phyloP scores from a whole-genome alignment of 176 grass and related monocot species.

The Microstegium vimineum region DNA sequence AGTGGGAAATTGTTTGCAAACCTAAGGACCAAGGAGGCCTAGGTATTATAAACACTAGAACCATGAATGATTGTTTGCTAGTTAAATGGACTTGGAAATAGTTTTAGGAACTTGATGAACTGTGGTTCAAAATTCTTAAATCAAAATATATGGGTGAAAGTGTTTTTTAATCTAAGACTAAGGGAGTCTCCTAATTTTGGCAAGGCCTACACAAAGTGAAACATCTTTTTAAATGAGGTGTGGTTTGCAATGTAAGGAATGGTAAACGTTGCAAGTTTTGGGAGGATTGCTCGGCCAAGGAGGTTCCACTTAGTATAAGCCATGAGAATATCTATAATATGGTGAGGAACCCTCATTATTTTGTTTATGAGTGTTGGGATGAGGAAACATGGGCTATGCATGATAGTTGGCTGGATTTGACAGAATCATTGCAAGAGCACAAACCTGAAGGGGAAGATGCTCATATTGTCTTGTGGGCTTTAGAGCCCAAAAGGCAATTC shows the following conservation, averaged over 20 bases:
- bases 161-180: too few species aligned
- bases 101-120: accelerated
- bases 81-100: not conserved
- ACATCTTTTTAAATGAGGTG: not conserved
- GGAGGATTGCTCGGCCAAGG: too few species aligned
- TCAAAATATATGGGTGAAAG: not conserved
- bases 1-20: not conserved
- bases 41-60: not conserved
- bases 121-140: accelerated
- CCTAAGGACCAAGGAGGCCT: not conserved
- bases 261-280: not conserved
- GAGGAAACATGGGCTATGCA: too few species aligned
- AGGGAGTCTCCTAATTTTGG: not conserved
- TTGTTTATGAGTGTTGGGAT: too few species aligned
- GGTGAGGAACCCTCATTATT: too few species aligned
- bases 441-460: too few species aligned
- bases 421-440: too few species aligned
- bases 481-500: too few species aligned
- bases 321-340: too few species aligned
- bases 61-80: not conserved
- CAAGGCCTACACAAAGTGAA: not conserved
- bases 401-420: too few species aligned
- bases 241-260: not conserved
- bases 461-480: too few species aligned
- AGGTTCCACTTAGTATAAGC: too few species aligned